Evolutionary conservation across 352 stramenopile species (phyloP).

Genomic region (Globisporangium echinulatum): DNA sequence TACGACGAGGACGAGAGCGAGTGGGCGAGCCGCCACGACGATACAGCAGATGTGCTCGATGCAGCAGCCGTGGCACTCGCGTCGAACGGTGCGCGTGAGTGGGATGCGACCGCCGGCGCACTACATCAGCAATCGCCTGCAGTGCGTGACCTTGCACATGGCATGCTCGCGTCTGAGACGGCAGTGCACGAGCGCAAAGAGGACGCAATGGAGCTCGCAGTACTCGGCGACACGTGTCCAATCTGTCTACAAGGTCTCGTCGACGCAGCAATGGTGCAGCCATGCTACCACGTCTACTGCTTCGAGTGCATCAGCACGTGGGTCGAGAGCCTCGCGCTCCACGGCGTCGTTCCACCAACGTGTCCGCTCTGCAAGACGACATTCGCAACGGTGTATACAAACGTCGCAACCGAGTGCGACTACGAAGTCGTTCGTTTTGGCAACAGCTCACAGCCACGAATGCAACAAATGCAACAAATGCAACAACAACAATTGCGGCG

Average conservation of each 20-base stretch:
- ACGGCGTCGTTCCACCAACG: slow-evolving; percentile 39
- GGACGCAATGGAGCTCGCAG: slow-evolving; percentile 31
- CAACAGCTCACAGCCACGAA: slow-evolving; percentile 9
- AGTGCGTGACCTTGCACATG: slow-evolving; percentile 6
- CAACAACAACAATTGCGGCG: slow-evolving; percentile 15
- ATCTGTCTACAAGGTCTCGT: slow-evolving; percentile 60
- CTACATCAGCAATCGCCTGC: slow-evolving; percentile 11
- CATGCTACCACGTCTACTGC: slow-evolving; percentile 73
- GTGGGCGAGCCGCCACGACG: slow-evolving; percentile 31
- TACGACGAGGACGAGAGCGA: slow-evolving; percentile 36
- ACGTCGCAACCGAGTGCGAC: slow-evolving; percentile 61
- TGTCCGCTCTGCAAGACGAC: slow-evolving; percentile 66
- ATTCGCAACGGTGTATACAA: slow-evolving; percentile 50
- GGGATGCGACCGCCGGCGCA: slow-evolving; percentile 13
- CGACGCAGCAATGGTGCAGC: slow-evolving; percentile 51
- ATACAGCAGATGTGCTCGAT: slow-evolving; percentile 4
- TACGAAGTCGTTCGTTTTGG: slow-evolving; percentile 51
- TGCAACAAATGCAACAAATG: slow-evolving; percentile 1
- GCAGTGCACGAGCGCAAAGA: slow-evolving; percentile 13
- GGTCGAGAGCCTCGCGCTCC: slow-evolving; percentile 46
- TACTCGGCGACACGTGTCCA: slow-evolving; percentile 59
- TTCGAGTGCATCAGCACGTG: slow-evolving; percentile 59
- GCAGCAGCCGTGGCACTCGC: slow-evolving; percentile 1
- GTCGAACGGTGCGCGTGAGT: slow-evolving; percentile 9
- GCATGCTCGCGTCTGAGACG: slow-evolving; percentile 7